phyloP scores from a whole-genome alignment of 176 grass and related monocot genomes.

The Musa beccarii region DNA sequence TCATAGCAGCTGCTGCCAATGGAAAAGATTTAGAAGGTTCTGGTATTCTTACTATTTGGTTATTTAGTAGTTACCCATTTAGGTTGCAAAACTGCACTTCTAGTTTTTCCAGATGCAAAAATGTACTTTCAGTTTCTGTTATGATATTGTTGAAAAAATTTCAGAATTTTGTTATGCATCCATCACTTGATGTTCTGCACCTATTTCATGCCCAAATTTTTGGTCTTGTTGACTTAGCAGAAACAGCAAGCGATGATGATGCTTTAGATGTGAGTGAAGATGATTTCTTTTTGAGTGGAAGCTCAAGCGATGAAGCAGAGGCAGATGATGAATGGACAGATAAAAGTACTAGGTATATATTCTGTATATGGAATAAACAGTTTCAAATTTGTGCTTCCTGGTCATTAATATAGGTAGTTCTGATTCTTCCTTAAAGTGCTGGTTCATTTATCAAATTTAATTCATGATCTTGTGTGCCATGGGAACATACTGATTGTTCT shows the following conservation, averaged over 20 bases:
- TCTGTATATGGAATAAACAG: not conserved
- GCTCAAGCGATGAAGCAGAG: conserved; percentile 93
- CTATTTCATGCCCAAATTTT: not conserved
- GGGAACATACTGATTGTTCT: not conserved
- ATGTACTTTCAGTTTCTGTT: not conserved
- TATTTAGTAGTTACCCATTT: conserved; percentile 5
- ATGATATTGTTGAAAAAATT: conserved; percentile 19
- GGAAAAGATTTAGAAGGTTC: conserved; percentile 91
- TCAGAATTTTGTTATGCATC: conserved; percentile 13
- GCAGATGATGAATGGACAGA: conserved; percentile 98
- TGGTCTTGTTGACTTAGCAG: conserved; percentile 30
- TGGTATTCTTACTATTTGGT: conserved; percentile 12
- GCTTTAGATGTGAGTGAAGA: conserved; percentile 83
- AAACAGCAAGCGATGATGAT: conserved; percentile 92
- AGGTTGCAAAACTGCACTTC: not conserved
- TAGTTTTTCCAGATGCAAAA: not conserved
- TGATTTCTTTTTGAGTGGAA: conserved; percentile 93
- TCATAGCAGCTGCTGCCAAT: conserved; percentile 58
- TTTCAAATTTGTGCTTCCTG: not conserved
- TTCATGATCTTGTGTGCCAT: not conserved
- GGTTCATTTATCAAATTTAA: not conserved
- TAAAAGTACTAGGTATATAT: conserved; percentile 80
- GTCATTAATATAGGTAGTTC: not conserved
- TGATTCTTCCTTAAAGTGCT: not conserved
- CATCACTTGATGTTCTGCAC: not conserved